Evolutionary conservation across 441 rosid genomes (phyloP), one percentile per base, ranked within the genome.

Genomic region (Erodium trifolium): DNA sequence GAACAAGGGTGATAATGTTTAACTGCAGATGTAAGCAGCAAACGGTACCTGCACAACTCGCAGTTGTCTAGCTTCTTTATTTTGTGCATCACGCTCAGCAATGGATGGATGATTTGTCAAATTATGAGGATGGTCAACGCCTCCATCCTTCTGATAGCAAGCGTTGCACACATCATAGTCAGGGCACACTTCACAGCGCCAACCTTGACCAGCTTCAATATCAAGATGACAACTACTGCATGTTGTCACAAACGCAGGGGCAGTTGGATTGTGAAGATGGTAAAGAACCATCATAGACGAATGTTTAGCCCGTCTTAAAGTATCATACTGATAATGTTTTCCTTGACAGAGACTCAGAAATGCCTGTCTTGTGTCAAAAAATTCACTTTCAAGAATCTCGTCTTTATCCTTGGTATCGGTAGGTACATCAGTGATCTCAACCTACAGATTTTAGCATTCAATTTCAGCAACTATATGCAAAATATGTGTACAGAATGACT

Each of bases 241-340:
- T n/a, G n/a, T n/a, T n/a, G n/a, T n/a, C n/a, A n/a, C n/a, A n/a
- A n/a, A n/a, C n/a, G 87, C 98, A 66, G 98, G 99, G 53, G 98
- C 99, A 41, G 99, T 92, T 72, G 99, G 98, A 95, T n/a, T n/a
- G n/a, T n/a, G n/a, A n/a, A n/a, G n/a, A n/a, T n/a, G n/a, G n/a
- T n/a, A n/a, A n/a, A n/a, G 97, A 67, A 95, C 96, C 99, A 95
- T 95, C 97, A 95, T 95, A 12, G 99, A 95, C 39, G 99, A 95
- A 83, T 95, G 99, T 71, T 92, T 95, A 51, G 99, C 99, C 71
- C 99, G 90, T 77, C 99, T 86, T 73, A 95, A 73, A 47, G 99
- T 95, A 74, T 95, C 99, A 80, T 90, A 95, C 78, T 95, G 99
- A 78, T 95, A 95, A 81, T 92, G 98, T 80, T 92, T 95, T 74